Percentiles rank a stretch among this genome's conserved stretches.
These are phyloP conservation scores for Pueraria montana DNA, from an alignment of 306 rosid species.

Conservation along the genomic window DNA sequence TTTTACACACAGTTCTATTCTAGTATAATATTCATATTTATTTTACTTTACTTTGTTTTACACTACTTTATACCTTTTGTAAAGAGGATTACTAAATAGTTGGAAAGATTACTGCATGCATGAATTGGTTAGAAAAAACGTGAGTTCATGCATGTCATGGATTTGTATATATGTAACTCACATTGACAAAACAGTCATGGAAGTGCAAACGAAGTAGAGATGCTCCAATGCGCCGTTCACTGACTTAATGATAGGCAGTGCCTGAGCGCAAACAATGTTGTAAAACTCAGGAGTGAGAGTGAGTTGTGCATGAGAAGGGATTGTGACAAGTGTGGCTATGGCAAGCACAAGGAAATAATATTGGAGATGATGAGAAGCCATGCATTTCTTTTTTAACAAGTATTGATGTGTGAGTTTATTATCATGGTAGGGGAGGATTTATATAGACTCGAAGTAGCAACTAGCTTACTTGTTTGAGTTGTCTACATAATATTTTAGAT, in stretches of 20 bases:
- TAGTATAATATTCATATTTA: too few species aligned
- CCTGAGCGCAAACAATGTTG: conserved; percentile 37
- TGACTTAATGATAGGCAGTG: conserved; percentile 33
- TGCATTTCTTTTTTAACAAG: conserved; percentile 24
- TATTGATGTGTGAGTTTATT: not conserved
- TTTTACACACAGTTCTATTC: too few species aligned
- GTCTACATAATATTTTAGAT: not conserved
- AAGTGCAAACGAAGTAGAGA: conserved; percentile 14
- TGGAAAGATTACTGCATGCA: too few species aligned
- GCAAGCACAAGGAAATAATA: not conserved
- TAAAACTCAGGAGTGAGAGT: conserved; percentile 41
- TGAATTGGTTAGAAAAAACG: not conserved
- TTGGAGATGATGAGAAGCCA: conserved; percentile 42
- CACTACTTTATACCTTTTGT: too few species aligned
- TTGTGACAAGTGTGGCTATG: conserved; percentile 3
- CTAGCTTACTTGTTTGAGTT: not conserved
- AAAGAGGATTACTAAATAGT: too few species aligned
- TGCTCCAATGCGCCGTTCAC: conserved; percentile 5
- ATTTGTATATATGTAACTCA: not conserved
- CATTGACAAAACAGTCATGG: conserved; percentile 26
- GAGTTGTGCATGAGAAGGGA: conserved; percentile 39
- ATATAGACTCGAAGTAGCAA: not conserved
- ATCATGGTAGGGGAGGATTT: not conserved
- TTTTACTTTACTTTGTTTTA: not conserved
- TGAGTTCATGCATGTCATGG: not conserved